Evolutionary conservation across 768 basidiomycete genomes (phyloP), one percentile per base, ranked within the genome.

Genomic region (Suillus subaureus): DNA sequence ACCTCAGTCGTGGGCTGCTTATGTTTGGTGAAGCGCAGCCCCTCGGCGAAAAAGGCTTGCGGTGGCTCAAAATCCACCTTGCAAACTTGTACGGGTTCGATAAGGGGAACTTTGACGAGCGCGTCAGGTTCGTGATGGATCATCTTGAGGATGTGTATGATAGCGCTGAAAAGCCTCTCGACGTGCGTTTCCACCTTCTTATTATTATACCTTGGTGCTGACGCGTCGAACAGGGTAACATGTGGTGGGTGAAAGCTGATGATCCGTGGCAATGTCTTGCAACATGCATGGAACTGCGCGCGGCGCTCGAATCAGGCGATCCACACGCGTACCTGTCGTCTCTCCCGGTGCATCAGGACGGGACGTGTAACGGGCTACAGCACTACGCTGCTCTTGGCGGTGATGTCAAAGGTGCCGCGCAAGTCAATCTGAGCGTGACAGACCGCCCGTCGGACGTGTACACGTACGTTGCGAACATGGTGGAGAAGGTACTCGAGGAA

Each of bases 211-310:
- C 16, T 64, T 51, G 39, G 57, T 47, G 37, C 57, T 70, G 42
- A 69, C 43, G 55, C 51, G 5, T 49, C 26, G 18, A 28, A 12
- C 64, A 92, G 89, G 95, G 92, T 28, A 74, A 79, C 7, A 82
- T 85, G 60, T 99, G 96, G 97, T 99, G 97, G 97, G 77, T 84
- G 51, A 80, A 87, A 64, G 96, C 95, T 0, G 96, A 97, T 73
- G 96, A 99, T 72, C 96, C 96, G 9, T 99, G 97, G 96, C 97
- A 99, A 76, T 96, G 92, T 75, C 90, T 99, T 43, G 92, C 97
- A 21, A 87, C 93, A 1, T 98, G 96, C 79, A 87, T 90, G 75
- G 97, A 99, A 73, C 82, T 99, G n/a, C 84, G 84, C 55, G 84
- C 83, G 1, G 97, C 97, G 2, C 82, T 96, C 0, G 84, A 90